Percentiles rank a stretch among this genome's conserved stretches.
These are phyloP conservation scores for Melaleuca alternifolia DNA, from an alignment of 345 rosid genomes.

Conservation along the genomic window DNA sequence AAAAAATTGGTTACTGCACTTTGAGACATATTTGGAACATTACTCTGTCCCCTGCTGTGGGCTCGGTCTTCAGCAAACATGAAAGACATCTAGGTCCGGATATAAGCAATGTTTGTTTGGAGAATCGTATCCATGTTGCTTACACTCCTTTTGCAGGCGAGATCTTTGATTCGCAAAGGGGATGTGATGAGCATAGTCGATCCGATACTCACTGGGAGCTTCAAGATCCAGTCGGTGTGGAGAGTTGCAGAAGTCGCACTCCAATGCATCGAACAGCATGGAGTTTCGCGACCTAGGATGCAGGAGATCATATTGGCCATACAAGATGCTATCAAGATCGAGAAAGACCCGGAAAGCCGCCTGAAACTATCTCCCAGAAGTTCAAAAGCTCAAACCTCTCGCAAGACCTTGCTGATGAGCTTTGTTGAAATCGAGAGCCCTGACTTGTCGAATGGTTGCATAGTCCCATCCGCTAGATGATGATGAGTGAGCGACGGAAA, in stretches of 20 bases:
- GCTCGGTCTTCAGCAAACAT: not conserved
- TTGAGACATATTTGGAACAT: too few species aligned
- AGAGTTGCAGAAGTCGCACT: constrained; percentile 78
- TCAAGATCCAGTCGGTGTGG: constrained; percentile 83
- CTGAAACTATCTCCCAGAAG: constrained; percentile 25
- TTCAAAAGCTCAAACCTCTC: constrained; percentile 59
- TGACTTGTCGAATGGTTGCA: constrained; percentile 56
- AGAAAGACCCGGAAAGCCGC: constrained; percentile 28
- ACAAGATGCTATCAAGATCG: constrained; percentile 83
- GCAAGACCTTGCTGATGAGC: constrained; percentile 79
- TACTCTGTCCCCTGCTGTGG: not conserved
- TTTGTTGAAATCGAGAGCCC: constrained; percentile 90
- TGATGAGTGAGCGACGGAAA: not conserved
- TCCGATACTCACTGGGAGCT: constrained; percentile 40
- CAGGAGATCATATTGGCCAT: constrained; percentile 73
- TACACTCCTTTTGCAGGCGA: constrained; percentile 39
- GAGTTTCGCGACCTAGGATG: constrained; percentile 70
- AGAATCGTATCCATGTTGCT: not conserved
- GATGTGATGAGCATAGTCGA: constrained; percentile 70
- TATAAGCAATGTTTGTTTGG: not conserved
- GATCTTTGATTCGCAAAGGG: constrained; percentile 74
- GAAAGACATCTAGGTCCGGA: not conserved
- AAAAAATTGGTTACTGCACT: too few species aligned
- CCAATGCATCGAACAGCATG: constrained; percentile 75
- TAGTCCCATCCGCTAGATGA: constrained; percentile 78